Evolutionary conservation across 1,139 yeast genomes (phyloP).

Genomic region (Geotrichum citri-aurantii): DNA sequence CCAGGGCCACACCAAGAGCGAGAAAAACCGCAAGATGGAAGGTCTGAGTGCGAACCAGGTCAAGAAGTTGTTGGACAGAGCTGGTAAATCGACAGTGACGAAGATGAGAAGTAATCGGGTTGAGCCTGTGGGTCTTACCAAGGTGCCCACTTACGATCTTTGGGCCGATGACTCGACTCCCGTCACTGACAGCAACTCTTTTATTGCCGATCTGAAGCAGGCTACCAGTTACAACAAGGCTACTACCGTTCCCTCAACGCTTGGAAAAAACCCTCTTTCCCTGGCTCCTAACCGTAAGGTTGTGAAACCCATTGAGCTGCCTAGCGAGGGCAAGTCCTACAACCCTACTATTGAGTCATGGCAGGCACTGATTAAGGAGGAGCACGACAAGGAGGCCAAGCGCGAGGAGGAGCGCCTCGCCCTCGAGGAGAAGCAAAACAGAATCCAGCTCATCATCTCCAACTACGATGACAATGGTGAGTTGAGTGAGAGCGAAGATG

Average conservation of each 20-base stretch:
- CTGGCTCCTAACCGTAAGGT: constrained; percentile 32
- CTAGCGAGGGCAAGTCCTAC: constrained; percentile 87
- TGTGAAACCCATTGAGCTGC: constrained; percentile 29
- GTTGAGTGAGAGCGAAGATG: constrained; percentile 12
- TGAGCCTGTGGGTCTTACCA: constrained; percentile 51
- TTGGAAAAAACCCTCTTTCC: constrained; percentile 49
- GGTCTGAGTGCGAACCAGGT: constrained; percentile 67
- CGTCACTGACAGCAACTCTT: constrained; percentile 12
- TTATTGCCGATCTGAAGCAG: constrained; percentile 20
- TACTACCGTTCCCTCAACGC: constrained; percentile 38
- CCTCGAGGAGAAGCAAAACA: constrained; percentile 56
- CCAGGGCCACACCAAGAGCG: constrained; percentile 38
- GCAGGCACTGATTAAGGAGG: constrained; percentile 64
- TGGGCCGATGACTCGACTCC: constrained; percentile 42
- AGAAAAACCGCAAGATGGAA: constrained; percentile 40
- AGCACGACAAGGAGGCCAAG: constrained; percentile 58
- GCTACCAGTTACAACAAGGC: constrained; percentile 22
- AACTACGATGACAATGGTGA: constrained; percentile 41
- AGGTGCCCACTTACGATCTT: constrained; percentile 51
- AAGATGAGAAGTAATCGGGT: constrained; percentile 47
- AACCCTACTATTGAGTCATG: constrained; percentile 85
- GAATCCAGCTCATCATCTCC: constrained; percentile 58
- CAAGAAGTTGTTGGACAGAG: constrained; percentile 63
- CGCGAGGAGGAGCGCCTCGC: constrained; percentile 57
- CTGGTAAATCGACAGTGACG: constrained; percentile 48